Conservation (phyloP, 73 alveolate species). For the Vitrella brassicaformis region DNA sequence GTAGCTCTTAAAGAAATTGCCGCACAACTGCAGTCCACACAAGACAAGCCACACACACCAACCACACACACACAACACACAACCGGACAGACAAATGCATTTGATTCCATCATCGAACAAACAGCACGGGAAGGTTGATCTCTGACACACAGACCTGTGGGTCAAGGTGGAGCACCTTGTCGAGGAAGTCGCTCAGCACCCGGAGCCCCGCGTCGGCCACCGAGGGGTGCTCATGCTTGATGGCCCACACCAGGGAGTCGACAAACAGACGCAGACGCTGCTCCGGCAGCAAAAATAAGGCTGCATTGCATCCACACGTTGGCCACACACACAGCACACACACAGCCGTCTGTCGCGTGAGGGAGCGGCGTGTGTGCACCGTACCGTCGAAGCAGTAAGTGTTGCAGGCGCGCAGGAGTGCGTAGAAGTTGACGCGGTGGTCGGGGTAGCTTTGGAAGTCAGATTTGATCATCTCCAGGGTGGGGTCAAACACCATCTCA, state of each 20-base stretch:
- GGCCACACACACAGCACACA: conserved; percentile 19
- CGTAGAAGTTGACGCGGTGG: conserved; percentile 22
- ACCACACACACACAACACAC: neutral
- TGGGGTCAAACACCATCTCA: conserved; percentile 30
- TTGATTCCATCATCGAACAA: neutral
- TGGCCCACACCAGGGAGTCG: conserved; percentile 74
- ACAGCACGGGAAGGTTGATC: neutral
- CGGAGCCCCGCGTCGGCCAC: conserved; percentile 79
- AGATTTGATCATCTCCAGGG: conserved; percentile 29
- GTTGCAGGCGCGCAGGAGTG: conserved; percentile 45
- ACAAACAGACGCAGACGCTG: conserved; percentile 34
- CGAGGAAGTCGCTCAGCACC: neutral
- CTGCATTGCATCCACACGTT: conserved; percentile 38
- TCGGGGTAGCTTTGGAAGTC: conserved; percentile 40
- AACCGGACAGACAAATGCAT: neutral
- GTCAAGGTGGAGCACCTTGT: neutral
- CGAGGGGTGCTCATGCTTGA: conserved; percentile 80
- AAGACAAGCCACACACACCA: neutral
- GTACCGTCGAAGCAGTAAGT: neutral
- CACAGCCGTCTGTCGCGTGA: neutral
- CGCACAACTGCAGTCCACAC: conserved; percentile 30
- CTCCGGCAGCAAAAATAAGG: conserved; percentile 22
- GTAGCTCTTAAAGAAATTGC: conserved; percentile 45
- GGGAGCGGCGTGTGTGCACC: too few relatives aligned
- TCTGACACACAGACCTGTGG: neutral